A percentile compares a stretch with the other conserved stretches of the same genome.
Evolutionary conservation across 164 flowering plant genomes (phyloP).

Genomic region (Amborella trichopoda): DNA sequence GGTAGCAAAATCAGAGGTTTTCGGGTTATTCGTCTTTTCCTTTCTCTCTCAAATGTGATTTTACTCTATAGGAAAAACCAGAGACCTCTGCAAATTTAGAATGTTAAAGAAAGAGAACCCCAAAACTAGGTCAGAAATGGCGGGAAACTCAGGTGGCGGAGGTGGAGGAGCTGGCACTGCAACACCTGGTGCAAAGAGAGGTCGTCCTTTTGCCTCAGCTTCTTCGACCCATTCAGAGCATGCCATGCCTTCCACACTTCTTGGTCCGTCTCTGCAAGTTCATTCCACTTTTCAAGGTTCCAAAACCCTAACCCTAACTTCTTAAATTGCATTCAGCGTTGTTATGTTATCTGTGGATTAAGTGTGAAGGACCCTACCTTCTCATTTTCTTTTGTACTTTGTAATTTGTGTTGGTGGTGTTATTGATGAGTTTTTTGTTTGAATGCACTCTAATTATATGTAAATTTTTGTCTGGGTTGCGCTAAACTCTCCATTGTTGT

Average conservation of each 20-base stretch:
- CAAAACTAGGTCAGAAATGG: conserved; percentile 34
- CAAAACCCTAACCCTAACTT: neutral
- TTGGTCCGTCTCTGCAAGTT: conserved; percentile 89
- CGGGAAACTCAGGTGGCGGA: no score
- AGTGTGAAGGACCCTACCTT: neutral
- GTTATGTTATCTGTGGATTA: no score
- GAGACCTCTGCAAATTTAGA: no score
- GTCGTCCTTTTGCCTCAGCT: conserved; percentile 63
- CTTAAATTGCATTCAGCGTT: neutral
- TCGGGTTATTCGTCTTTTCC: no score
- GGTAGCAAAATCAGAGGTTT: no score
- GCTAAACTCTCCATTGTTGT: no score
- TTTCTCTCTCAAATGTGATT: no score
- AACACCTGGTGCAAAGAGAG: conserved; percentile 63
- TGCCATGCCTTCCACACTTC: conserved; percentile 54
- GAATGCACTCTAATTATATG: neutral
- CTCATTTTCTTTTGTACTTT: neutral
- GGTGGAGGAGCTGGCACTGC: conserved; percentile 35
- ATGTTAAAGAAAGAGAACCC: conserved; percentile 69
- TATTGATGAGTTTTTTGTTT: neutral
- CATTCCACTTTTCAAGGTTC: conserved; percentile 72
- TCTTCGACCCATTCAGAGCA: conserved; percentile 35
- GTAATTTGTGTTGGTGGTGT: neutral
- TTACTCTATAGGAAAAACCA: no score
- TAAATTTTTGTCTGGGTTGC: no score